A percentile compares a stretch with the other conserved stretches of the same genome.
These are phyloP conservation scores for Prototheca wickerhamii DNA, from an alignment of 163 green algal genomes.

Conservation along the genomic window DNA sequence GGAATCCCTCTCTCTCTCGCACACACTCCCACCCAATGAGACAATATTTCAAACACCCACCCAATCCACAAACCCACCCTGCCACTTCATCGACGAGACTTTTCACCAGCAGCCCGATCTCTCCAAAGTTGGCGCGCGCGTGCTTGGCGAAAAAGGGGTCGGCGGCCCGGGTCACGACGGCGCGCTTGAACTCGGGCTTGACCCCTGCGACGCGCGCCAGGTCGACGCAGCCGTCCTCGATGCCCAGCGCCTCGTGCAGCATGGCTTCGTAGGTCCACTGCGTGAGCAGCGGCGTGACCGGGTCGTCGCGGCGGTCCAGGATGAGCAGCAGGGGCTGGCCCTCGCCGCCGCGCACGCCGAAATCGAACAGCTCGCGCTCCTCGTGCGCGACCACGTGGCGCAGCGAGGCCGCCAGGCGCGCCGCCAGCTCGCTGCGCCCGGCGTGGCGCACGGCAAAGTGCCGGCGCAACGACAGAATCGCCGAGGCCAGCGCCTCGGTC, in stretches of 20 bases:
- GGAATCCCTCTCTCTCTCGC: neutral
- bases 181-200: conserved; percentile 58
- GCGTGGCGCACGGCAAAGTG: conserved; percentile 74
- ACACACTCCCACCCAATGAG: neutral
- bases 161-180: conserved; percentile 59
- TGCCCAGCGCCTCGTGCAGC: conserved; percentile 91
- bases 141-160: conserved; percentile 29
- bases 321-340: conserved; percentile 73
- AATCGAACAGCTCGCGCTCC: conserved; percentile 84
- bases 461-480: conserved; percentile 81
- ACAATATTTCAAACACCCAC: too few species aligned
- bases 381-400: conserved; percentile 58
- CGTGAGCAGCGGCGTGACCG: conserved; percentile 90
- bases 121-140: conserved; percentile 85
- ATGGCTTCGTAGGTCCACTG: conserved; percentile 76
- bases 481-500: conserved; percentile 71
- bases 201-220: conserved; percentile 47
- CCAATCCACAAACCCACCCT: neutral
- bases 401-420: conserved; percentile 64
- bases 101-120: conserved; percentile 63
- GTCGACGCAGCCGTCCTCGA: conserved; percentile 68
- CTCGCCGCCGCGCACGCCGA: conserved; percentile 56
- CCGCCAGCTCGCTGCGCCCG: conserved; percentile 39
- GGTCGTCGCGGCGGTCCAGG: conserved; percentile 87
- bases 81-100: conserved; percentile 62